Evolutionary conservation across 2,329 filamentous ascomycete species (phyloP), one percentile per base, ranked within the genome.

Genomic region (Phaeosphaeria sp.): DNA sequence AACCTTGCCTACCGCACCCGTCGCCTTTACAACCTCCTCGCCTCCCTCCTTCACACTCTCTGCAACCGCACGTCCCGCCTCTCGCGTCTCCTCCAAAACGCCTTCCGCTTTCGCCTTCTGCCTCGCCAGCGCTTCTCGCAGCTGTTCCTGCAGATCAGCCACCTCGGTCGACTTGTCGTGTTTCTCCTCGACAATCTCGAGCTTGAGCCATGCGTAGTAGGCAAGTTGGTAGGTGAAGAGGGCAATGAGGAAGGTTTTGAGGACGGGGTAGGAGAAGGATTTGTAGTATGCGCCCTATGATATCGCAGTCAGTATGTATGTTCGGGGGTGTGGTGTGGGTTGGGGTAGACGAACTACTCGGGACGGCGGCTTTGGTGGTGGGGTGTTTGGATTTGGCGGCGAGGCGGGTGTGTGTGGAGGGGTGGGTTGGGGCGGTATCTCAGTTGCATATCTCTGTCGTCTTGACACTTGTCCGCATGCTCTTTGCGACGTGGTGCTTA

Each of bases 211-310:
- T 15, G 79, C 80, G 80, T 86, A 92, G 78, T 93, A 94, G 15
- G 84, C 77, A n/a, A 90, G 68, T 77, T 95, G 91, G 75, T 94
- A 95, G 1, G 89, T 90, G 71, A 92, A 88, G 54, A 93, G 84
- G 53, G 91, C 90, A 71, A 90, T 84, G 39, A 94, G 82, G 64
- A 92, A 85, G 53, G 88, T 87, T 79, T 93, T 94, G 52, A 86
- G 84, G 46, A 94, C 82, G 2, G 91, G 90, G 1, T 89, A 84
- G 41, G 88, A 87, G 72, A 92, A 93, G 15, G 86, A 87, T 72
- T 87, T 89, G 81, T 92, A 94, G 79, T 93, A 93, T 47, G 83
- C 80, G 50, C 85, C 78, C 59, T 62, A 46, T 13, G 30, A 30
- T 13, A 15, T 44, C 42, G 52, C 52, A 46, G 22, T 46, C 27